These are phyloP conservation scores for Aureobasidium sp. DNA, from an alignment of 2,329 filamentous ascomycete species.

Conservation along the genomic window DNA sequence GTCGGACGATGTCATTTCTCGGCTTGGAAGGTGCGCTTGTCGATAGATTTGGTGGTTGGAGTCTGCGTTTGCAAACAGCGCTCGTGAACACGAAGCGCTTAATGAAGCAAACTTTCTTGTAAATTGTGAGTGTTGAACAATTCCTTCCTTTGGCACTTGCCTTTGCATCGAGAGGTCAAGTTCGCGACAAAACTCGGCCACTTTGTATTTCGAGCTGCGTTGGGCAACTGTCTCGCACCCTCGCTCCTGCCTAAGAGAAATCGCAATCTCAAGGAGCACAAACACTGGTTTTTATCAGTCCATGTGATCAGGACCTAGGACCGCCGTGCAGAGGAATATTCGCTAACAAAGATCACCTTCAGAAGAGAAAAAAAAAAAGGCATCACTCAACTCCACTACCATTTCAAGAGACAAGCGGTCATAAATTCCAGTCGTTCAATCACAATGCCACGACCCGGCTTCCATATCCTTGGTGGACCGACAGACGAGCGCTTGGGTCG, in stretches of 20 bases:
- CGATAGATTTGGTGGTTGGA: constrained; percentile 1
- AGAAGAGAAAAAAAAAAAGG: background rate
- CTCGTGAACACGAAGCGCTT: background rate
- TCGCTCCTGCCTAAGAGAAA: background rate
- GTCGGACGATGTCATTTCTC: background rate
- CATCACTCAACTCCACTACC: background rate
- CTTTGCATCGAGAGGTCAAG: background rate
- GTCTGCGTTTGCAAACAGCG: background rate
- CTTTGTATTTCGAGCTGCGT: background rate
- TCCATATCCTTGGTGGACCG: background rate
- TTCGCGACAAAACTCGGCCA: background rate
- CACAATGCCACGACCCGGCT: constrained; percentile 8
- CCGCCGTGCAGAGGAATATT: too few relatives aligned
- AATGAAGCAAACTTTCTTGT: background rate
- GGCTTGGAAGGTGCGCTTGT: constrained; percentile 3
- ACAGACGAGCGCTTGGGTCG: background rate
- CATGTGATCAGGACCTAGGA: background rate
- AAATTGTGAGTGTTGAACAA: background rate
- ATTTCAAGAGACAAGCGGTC: background rate
- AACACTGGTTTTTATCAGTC: background rate
- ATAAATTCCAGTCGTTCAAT: background rate
- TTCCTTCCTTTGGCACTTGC: background rate
- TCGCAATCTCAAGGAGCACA: background rate
- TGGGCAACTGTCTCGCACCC: background rate
- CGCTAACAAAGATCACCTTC: background rate